These are phyloP conservation scores for Lasiodiplodia citricola DNA, from an alignment of 2,329 filamentous ascomycete species.

Conservation along the genomic window DNA sequence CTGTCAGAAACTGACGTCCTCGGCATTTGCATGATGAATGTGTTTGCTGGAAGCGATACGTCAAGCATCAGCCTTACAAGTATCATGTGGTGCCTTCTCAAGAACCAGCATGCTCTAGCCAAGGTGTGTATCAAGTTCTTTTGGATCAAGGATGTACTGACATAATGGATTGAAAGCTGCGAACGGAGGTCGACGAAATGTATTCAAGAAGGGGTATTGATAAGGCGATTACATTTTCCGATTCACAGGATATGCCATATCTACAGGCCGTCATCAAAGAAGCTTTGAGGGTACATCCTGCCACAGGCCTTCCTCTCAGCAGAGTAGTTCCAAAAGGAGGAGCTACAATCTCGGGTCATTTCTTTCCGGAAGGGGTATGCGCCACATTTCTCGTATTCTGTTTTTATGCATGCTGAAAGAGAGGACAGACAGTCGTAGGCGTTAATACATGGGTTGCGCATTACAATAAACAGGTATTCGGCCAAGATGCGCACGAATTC, in stretches of 20 bases:
- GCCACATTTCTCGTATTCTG: slow-evolving; percentile 32
- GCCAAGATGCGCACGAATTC: slow-evolving; percentile 35
- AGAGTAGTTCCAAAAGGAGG: slow-evolving; percentile 35
- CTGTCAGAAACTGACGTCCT: slow-evolving; percentile 48
- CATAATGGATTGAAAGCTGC: background rate
- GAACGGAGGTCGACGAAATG: background rate
- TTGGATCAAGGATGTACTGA: background rate
- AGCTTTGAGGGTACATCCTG: slow-evolving; percentile 36
- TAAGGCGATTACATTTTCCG: background rate
- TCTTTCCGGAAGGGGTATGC: slow-evolving; percentile 34
- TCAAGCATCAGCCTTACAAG: slow-evolving; percentile 56
- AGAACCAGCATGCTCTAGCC: slow-evolving; percentile 36
- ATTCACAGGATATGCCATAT: slow-evolving; percentile 33
- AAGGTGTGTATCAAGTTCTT: slow-evolving; percentile 2
- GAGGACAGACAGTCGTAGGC: slow-evolving; percentile 35
- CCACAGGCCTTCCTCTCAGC: slow-evolving; percentile 30
- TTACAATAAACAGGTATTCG: slow-evolving; percentile 43
- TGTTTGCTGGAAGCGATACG: slow-evolving; percentile 51
- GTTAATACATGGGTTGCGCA: slow-evolving; percentile 48
- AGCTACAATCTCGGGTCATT: slow-evolving; percentile 32
- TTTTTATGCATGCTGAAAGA: slow-evolving; percentile 31
- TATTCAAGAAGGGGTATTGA: background rate
- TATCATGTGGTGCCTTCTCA: slow-evolving; percentile 53
- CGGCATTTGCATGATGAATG: slow-evolving; percentile 38
- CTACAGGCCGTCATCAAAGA: slow-evolving; percentile 48